phyloP scores from a whole-genome alignment of 208 protist genomes.

The Acanthamoeba culbertsoni region DNA sequence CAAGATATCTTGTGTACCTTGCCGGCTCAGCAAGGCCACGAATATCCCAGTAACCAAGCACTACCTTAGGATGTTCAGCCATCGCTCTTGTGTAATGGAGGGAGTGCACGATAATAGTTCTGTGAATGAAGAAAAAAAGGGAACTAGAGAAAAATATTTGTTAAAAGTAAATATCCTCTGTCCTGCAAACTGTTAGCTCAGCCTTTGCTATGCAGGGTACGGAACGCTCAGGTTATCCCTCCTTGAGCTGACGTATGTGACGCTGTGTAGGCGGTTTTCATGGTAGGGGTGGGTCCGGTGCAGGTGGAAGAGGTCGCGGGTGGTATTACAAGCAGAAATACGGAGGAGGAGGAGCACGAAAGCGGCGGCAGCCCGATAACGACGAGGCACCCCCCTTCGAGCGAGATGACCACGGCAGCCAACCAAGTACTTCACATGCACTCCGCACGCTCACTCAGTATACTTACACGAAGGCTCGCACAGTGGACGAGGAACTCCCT shows the following conservation, averaged over 20 bases:
- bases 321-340: constrained; percentile 75
- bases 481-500: not conserved
- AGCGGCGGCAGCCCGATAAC: not conserved
- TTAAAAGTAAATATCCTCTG: too few relatives aligned
- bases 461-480: not conserved
- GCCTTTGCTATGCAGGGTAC: too few relatives aligned
- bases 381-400: not conserved
- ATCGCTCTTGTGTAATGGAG: not conserved
- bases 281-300: not conserved
- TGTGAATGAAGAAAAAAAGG: not conserved
- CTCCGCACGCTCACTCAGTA: not conserved
- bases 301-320: constrained; percentile 52
- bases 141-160: too few relatives aligned
- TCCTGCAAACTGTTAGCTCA: too few relatives aligned
- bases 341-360: constrained; percentile 59
- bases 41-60: not conserved
- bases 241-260: too few relatives aligned
- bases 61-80: not conserved
- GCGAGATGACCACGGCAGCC: not conserved
- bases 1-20: not conserved
- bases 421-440: not conserved
- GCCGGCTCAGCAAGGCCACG: not conserved
- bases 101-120: not conserved
- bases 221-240: too few relatives aligned
- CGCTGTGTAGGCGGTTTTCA: not conserved